A percentile compares a stretch with the other conserved stretches of the same genome.
phyloP scores from a whole-genome alignment of 2,329 filamentous ascomycete species.

The Ophiobolus disseminans region DNA sequence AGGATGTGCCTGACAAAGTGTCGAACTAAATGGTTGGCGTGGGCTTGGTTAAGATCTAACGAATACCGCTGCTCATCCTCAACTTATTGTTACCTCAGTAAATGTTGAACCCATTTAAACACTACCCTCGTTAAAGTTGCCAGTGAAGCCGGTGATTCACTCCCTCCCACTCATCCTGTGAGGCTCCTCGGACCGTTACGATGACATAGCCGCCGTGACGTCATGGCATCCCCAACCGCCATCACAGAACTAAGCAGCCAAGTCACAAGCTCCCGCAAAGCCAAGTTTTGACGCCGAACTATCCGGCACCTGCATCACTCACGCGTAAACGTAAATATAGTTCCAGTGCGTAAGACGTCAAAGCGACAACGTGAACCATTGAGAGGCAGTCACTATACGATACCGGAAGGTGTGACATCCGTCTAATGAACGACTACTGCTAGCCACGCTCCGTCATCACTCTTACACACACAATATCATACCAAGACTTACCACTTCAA shows the following conservation, averaged over 20 bases:
- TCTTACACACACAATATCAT: not conserved
- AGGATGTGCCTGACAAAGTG: conserved; percentile 57
- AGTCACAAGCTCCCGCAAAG: conserved; percentile 9
- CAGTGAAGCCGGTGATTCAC: too few relatives aligned
- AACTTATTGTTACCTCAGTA: too few relatives aligned
- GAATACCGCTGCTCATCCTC: too few relatives aligned
- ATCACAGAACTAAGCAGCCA: not conserved
- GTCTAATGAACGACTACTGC: too few relatives aligned
- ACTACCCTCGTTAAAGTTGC: too few relatives aligned
- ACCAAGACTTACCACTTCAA: conserved; percentile 1
- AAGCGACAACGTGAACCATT: too few relatives aligned
- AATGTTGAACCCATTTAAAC: too few relatives aligned
- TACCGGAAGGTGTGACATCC: too few relatives aligned
- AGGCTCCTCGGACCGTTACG: not conserved
- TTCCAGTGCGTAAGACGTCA: too few relatives aligned
- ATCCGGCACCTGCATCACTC: not conserved
- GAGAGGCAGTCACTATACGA: too few relatives aligned
- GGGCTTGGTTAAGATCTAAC: too few relatives aligned
- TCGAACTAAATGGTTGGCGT: conserved; percentile 50
- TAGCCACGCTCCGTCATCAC: not conserved
- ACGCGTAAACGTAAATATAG: not conserved
- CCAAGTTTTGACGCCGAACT: conserved; percentile 11
- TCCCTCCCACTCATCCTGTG: too few relatives aligned
- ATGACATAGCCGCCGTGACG: not conserved
- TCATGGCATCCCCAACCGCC: not conserved